Evolutionary conservation across 306 rosid species (phyloP).

Genomic region (Fagus crenata): DNA sequence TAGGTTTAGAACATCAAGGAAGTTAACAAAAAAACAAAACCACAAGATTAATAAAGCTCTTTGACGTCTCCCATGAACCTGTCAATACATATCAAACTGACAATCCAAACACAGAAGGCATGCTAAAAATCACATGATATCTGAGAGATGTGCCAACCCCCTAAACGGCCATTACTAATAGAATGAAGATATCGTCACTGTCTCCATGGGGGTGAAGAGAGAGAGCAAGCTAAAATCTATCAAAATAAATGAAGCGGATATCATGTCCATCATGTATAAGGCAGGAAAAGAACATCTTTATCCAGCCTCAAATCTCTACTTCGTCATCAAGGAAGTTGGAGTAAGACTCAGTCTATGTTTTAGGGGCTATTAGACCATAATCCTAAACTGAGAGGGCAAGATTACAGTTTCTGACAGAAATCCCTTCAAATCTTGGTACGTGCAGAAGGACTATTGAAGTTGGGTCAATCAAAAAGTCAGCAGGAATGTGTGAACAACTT

Average conservation of each 20-base stretch:
- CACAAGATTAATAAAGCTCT: conserved; percentile 1
- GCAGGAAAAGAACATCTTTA: background rate
- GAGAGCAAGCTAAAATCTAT: background rate
- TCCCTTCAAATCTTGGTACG: background rate
- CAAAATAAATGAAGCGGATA: background rate
- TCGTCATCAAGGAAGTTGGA: background rate
- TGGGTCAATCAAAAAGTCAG: background rate
- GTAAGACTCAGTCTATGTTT: background rate
- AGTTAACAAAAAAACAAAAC: background rate
- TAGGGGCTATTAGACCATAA: background rate
- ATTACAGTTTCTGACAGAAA: background rate
- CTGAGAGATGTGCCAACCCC: background rate
- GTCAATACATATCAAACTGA: background rate
- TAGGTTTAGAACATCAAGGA: conserved; percentile 7
- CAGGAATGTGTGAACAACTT: background rate
- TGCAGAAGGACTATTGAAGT: background rate
- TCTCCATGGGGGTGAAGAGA: background rate
- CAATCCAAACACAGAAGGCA: background rate
- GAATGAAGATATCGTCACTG: background rate
- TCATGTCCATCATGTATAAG: background rate
- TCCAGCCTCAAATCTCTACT: background rate
- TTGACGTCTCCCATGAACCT: background rate
- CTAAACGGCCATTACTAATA: background rate
- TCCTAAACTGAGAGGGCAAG: background rate
- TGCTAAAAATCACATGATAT: background rate